Evolutionary conservation across 345 rosid species (phyloP).

Genomic region (Kernera saxatilis): DNA sequence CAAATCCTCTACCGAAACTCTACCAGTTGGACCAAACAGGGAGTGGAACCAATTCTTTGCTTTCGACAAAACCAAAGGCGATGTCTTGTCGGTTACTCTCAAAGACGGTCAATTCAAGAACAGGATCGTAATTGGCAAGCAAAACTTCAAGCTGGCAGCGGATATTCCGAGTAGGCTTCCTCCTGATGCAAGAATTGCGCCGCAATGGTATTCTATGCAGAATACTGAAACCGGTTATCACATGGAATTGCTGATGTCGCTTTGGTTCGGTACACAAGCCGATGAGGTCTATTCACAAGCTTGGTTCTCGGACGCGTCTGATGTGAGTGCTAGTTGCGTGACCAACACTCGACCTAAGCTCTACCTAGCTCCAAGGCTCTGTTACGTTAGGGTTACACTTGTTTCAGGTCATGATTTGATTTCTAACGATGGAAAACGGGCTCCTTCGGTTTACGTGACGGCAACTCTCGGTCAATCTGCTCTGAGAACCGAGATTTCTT

Average conservation of each 20-base stretch:
- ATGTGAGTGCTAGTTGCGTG: conserved; percentile 5
- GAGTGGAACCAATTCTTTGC: conserved; percentile 23
- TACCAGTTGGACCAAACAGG: background rate
- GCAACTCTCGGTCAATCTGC: background rate
- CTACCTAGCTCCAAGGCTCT: conserved; percentile 25
- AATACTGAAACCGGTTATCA: background rate
- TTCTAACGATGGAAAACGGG: background rate
- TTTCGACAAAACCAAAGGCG: conserved; percentile 25
- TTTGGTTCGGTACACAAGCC: conserved; percentile 27
- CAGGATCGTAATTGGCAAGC: background rate
- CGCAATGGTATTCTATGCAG: background rate
- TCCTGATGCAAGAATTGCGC: conserved; percentile 20
- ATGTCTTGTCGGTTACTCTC: conserved; percentile 12
- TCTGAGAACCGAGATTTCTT: background rate
- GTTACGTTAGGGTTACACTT: conserved; percentile 24
- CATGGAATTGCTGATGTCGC: conserved; percentile 1
- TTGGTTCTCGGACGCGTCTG: conserved; percentile 22
- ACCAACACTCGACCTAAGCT: conserved; percentile 18
- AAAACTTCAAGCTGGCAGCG: conserved; percentile 1
- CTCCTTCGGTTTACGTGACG: conserved; percentile 13
- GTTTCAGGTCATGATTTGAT: conserved; percentile 25
- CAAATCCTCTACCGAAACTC: conserved; percentile 5
- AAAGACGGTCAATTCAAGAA: background rate
- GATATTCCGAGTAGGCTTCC: conserved; percentile 16
- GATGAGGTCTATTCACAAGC: conserved; percentile 18